Evolutionary conservation across 2,329 filamentous ascomycete species (phyloP), one percentile per base, ranked within the genome.

Genomic region (Bimuria novae-zelandiae): DNA sequence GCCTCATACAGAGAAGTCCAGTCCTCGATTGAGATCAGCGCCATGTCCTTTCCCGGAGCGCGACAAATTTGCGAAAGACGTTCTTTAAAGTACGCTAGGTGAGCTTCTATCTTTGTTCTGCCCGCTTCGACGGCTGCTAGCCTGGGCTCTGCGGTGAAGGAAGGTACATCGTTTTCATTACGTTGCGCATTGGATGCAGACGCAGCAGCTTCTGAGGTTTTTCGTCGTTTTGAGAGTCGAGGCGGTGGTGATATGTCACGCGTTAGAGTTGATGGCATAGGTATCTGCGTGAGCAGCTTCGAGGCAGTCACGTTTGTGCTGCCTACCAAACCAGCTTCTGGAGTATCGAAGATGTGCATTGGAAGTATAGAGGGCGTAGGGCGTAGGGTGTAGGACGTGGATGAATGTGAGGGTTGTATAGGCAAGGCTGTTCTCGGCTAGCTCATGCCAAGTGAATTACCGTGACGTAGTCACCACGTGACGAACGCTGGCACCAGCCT

Each of bases 91-190:
- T 80, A 79, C 2, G 66, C 62, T 2, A 83, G 68, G 56, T 82
- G 80, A 49, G 84, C 72, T 4, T 70, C 63, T n/a, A 82, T 74
- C 33, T 73, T 59, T 5, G 75, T 70, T 58, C 79, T 59, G 7
- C 81, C 82, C 32, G 82, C 80, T 72, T 84, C 81, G 4, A 84
- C 76, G 12, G 77, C 77, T 17, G 80, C 79, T 2, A 67, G 46
- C n/a, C 53, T 57, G n/a, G 58, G 58, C 16, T 53, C 37, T 3
- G 25, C 10, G n/a, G 21, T 46, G 7, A 41, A 35, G 1, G 21
- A 11, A 19, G 33, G 23, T 33, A 14, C 10, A 33, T n/a, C 7
- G 4, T 11, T 29, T 12, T 46, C 21, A 29, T 36, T 16, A 11
- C 36, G 30, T 25, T 12, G 19, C 14, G 16, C 8, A 7, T 14